Evolutionary conservation across 2,329 filamentous ascomycete genomes (phyloP).

Genomic region (Fusarium sp.): DNA sequence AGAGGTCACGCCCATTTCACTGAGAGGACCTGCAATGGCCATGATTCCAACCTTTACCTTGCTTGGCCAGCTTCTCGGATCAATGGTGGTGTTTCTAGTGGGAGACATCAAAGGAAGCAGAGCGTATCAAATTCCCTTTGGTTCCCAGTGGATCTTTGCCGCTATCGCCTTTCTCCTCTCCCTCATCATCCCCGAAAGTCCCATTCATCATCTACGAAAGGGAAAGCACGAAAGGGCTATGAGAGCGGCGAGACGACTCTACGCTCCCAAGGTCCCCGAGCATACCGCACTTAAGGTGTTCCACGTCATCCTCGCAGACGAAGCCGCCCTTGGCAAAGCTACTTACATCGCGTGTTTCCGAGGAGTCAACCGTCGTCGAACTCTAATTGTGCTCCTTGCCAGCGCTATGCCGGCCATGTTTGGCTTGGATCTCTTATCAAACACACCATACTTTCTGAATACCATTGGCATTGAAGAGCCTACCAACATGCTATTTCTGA

Average conservation of each 20-base stretch:
- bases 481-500: not conserved
- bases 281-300: not conserved
- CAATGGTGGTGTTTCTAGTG: not conserved
- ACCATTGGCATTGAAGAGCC: not conserved
- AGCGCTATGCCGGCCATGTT: not conserved
- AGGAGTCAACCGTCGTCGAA: conserved; percentile 1
- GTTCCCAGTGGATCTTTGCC: conserved; percentile 2
- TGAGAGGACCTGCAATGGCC: conserved; percentile 1
- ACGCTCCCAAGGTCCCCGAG: not conserved
- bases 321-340: not conserved
- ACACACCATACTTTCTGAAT: not conserved
- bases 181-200: conserved; percentile 1
- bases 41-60: not conserved
- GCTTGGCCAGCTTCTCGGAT: conserved; percentile 2
- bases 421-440: not conserved
- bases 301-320: not conserved
- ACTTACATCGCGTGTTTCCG: not conserved
- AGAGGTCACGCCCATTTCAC: not conserved
- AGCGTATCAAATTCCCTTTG: conserved; percentile 2
- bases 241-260: not conserved
- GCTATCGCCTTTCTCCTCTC: not conserved
- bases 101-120: not conserved
- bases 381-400: not conserved
- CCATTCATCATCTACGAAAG: not conserved
- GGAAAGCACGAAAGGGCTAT: not conserved